Evolutionary conservation across 345 rosid genomes (phyloP).

Genomic region (Turritis glabra): DNA sequence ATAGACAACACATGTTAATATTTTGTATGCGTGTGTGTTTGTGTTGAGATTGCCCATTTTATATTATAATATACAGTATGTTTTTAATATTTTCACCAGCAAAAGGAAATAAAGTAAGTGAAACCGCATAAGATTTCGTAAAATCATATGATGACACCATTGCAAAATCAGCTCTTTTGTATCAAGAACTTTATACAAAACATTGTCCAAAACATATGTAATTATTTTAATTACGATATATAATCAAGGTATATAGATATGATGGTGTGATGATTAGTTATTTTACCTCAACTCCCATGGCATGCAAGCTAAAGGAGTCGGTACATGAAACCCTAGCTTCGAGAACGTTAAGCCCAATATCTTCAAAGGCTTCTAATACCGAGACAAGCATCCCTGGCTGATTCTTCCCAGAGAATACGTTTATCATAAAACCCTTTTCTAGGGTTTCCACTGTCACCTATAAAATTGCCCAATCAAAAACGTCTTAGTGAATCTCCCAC

Average conservation of each 20-base stretch:
- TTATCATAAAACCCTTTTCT: slow-evolving; percentile 76
- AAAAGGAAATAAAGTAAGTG: background rate
- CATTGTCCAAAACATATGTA: background rate
- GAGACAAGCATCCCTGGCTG: slow-evolving; percentile 81
- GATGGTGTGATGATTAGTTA: background rate
- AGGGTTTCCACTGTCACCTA: slow-evolving; percentile 84
- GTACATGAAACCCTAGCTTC: slow-evolving; percentile 98
- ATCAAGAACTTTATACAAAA: slow-evolving; percentile 3
- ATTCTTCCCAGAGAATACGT: slow-evolving; percentile 57
- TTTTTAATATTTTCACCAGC: background rate
- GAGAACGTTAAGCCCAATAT: slow-evolving; percentile 66
- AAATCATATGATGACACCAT: slow-evolving; percentile 1
- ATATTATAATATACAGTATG: background rate
- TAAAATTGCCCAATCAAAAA: slow-evolving; percentile 13
- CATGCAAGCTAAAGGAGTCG: slow-evolving; percentile 68
- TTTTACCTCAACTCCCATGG: slow-evolving; percentile 75
- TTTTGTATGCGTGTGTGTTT: slow-evolving; percentile 29
- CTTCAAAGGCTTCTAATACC: slow-evolving; percentile 82
- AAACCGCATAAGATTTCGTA: background rate
- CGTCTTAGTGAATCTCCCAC: slow-evolving; percentile 1
- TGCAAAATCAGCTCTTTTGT: background rate
- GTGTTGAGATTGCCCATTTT: slow-evolving; percentile 8
- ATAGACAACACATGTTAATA: slow-evolving; percentile 8
- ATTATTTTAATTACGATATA: background rate
- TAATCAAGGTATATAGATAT: background rate